Conservation (phyloP, 345 rosid genomes). For the Citrus inodora region DNA sequence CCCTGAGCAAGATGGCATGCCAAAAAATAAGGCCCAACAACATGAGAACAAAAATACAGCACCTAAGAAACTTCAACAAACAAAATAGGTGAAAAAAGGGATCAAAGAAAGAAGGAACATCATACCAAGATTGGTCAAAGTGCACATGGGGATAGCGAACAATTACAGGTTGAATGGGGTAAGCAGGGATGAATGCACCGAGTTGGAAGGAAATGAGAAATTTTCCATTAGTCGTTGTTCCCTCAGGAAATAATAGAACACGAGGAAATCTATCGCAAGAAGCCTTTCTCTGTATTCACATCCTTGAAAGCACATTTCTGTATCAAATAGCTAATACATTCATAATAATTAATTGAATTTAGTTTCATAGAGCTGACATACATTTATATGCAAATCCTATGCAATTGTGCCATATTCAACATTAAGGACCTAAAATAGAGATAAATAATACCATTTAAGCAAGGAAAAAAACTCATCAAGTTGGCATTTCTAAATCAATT, state of each 20-base stretch:
- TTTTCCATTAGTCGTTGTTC: constrained; percentile 93
- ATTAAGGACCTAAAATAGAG: neutral
- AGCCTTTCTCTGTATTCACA: constrained; percentile 98
- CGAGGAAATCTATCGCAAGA: constrained; percentile 77
- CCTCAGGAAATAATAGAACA: constrained; percentile 91
- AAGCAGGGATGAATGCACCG: constrained; percentile 91
- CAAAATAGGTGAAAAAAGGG: neutral
- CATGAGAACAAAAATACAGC: constrained; percentile 1
- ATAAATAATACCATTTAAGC: neutral
- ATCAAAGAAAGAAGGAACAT: neutral
- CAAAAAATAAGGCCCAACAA: constrained; percentile 3
- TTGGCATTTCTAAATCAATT: neutral
- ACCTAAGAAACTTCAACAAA: neutral
- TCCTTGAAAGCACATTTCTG: constrained; percentile 90
- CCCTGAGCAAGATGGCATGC: constrained; percentile 44
- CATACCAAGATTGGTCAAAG: constrained; percentile 97
- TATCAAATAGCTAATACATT: constrained; percentile 84
- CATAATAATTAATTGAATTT: constrained; percentile 45
- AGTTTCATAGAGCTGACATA: constrained; percentile 9
- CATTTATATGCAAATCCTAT: neutral
- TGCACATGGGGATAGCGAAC: constrained; percentile 96
- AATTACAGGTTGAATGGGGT: constrained; percentile 80
- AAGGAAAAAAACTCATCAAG: neutral
- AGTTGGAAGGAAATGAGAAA: constrained; percentile 86
- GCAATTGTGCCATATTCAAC: neutral